Base-by-base conservation (phyloP, 805 yeast genomes). In the Lachancea fermentati region DNA sequence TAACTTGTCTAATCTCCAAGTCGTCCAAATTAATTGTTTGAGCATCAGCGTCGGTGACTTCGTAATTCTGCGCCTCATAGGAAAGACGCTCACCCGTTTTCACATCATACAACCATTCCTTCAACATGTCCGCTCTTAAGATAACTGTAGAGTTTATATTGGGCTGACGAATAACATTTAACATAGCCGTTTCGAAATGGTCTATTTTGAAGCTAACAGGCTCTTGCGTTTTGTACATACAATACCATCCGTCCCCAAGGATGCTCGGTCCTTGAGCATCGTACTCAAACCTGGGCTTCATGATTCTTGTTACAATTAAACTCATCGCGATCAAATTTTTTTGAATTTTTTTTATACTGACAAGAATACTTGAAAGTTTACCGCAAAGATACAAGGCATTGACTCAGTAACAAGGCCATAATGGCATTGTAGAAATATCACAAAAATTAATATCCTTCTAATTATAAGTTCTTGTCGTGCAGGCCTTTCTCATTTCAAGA, bases 121-220 rank as follows among this genome's bases (percentile, higher is more conserved):
- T 67, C 34, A 85, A 57, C 17, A 88, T 77, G 62, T 91, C 97
- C 0, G 97, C 95, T 49, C 97, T 68, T 62, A 91, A 67, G 25
- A 89, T 83, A 26, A 87, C 93, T 0, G 96, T 84, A 8, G 97
- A 89, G 63, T 89, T 91, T 63, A 87, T 84, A 57, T 88, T 85
- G 13, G 96, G 96, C 48, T 85, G 86, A 44, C 73, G 71, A 39
- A 87, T 83, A 45, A 87, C 69, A 59, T 86, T 85, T 32, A 75
- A 62, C 89, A 87, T 82, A 4, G 96, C 96, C 2, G 66, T 65
- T 41, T 77, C 79, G 54, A 80, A 87, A 62, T 87, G 85, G 4
- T 58, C 60, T 11, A 45, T 56, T 9, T 40, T 46, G 31, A 62
- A 62, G 3, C 45, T 42, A 2, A 56, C 55, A 13, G 51, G 43